Percentiles rank a stretch among this genome's conserved stretches.
Conservation (phyloP, 2,329 filamentous ascomycete species). For the Pseudogymnoascus sp. region DNA sequence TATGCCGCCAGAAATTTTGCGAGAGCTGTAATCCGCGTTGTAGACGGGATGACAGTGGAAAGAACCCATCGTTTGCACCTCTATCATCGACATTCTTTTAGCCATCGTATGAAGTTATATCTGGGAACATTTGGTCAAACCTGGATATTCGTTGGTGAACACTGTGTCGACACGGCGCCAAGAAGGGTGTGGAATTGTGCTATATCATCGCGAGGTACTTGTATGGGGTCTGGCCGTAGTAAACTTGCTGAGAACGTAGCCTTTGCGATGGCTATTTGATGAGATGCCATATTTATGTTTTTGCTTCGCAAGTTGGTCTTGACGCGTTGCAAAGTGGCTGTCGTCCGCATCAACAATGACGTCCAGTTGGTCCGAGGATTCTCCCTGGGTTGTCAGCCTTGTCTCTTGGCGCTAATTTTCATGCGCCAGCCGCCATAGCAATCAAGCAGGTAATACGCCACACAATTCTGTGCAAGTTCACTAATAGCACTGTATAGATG, state of each 20-base stretch:
- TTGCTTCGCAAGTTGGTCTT: not conserved
- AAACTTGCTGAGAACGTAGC: constrained; percentile 68
- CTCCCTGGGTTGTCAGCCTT: constrained; percentile 1
- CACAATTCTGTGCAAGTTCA: not conserved
- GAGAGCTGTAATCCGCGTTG: constrained; percentile 55
- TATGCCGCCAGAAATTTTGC: constrained; percentile 64
- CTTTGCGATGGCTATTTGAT: constrained; percentile 69
- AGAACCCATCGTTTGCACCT: constrained; percentile 83
- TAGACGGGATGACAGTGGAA: constrained; percentile 59
- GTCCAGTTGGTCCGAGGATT: not conserved
- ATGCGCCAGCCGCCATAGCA: not conserved
- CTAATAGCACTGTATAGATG: not conserved
- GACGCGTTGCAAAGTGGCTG: not conserved
- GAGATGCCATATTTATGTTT: constrained; percentile 48
- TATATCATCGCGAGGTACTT: constrained; percentile 61
- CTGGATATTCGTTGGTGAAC: constrained; percentile 77
- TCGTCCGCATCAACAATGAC: not conserved
- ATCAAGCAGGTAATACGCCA: not conserved
- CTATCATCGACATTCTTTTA: constrained; percentile 44
- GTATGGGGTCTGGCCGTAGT: constrained; percentile 63
- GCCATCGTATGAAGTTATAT: constrained; percentile 26
- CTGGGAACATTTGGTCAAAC: constrained; percentile 47
- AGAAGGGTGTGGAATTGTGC: constrained; percentile 59
- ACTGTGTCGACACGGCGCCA: constrained; percentile 56
- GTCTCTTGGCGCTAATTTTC: not conserved